phyloP scores from a whole-genome alignment of 2,329 filamentous ascomycete species.

The Chrysoporthe austroafricana region DNA sequence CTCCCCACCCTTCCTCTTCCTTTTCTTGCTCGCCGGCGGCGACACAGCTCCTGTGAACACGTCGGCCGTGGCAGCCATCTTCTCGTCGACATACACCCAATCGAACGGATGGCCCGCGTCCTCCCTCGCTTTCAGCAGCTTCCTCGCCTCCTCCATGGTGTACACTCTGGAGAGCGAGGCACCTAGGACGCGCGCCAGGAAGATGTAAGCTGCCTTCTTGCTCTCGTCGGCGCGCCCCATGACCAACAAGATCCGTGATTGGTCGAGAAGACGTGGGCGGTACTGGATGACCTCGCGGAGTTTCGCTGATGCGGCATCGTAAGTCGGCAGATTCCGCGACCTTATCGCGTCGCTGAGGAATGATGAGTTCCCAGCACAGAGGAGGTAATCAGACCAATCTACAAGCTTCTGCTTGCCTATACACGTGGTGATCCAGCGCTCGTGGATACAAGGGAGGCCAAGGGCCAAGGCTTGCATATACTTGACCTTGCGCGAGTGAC shows the following conservation, averaged over 20 bases:
- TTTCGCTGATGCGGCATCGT: slow-evolving; percentile 59
- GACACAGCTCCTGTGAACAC: slow-evolving; percentile 28
- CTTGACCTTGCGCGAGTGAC: slow-evolving; percentile 83
- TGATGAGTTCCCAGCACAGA: slow-evolving; percentile 80
- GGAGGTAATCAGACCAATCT: slow-evolving; percentile 79
- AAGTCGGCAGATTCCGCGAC: slow-evolving; percentile 70
- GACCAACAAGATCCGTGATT: slow-evolving; percentile 72
- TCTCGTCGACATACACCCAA: slow-evolving; percentile 79
- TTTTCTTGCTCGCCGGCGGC: slow-evolving; percentile 38
- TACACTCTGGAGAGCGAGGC: slow-evolving; percentile 70
- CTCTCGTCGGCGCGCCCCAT: slow-evolving; percentile 67
- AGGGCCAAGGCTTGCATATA: slow-evolving; percentile 94
- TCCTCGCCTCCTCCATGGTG: slow-evolving; percentile 67
- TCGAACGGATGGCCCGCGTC: slow-evolving; percentile 59
- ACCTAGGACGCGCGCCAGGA: slow-evolving; percentile 78
- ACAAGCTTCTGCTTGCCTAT: slow-evolving; percentile 63
- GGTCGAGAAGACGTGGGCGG: slow-evolving; percentile 66
- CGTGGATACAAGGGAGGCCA: slow-evolving; percentile 82
- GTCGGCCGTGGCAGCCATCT: slow-evolving; percentile 48
- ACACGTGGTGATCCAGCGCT: slow-evolving; percentile 80
- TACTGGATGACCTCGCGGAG: slow-evolving; percentile 60
- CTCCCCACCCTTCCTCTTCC: slow-evolving; percentile 49
- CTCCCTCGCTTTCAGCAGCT: slow-evolving; percentile 57
- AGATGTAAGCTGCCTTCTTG: slow-evolving; percentile 73
- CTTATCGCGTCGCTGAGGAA: slow-evolving; percentile 77